Percentiles rank a stretch among this genome's conserved stretches.
phyloP scores from a whole-genome alignment of 495 filamentous ascomycete species.

The Xylaria sp. region DNA sequence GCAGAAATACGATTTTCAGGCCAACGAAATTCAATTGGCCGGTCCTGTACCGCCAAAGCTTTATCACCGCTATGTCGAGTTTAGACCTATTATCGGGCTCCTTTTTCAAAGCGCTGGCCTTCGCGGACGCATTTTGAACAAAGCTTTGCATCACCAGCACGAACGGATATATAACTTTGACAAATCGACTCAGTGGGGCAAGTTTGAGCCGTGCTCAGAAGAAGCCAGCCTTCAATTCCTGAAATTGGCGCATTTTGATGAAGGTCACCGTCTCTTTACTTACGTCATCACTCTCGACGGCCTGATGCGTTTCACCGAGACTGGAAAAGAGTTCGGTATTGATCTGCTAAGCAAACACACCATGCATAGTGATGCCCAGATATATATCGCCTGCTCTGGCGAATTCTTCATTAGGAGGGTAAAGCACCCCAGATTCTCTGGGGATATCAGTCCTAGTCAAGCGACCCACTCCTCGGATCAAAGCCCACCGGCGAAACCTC shows the following conservation, averaged over 20 bases:
- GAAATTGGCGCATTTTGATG: constrained; percentile 83
- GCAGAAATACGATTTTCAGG: constrained; percentile 89
- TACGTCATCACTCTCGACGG: constrained; percentile 91
- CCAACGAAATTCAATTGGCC: constrained; percentile 85
- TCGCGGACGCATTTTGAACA: constrained; percentile 78
- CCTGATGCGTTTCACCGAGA: constrained; percentile 88
- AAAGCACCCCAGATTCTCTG: constrained; percentile 33
- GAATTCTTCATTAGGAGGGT: constrained; percentile 88
- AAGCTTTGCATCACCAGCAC: constrained; percentile 90
- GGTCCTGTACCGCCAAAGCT: constrained; percentile 80
- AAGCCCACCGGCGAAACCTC: constrained; percentile 60
- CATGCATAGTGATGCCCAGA: constrained; percentile 90
- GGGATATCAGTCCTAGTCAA: constrained; percentile 32
- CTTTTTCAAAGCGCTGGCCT: constrained; percentile 85
- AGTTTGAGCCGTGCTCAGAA: constrained; percentile 54
- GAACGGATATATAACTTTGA: constrained; percentile 87
- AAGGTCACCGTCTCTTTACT: constrained; percentile 86
- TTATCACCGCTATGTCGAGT: constrained; percentile 92
- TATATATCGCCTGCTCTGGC: constrained; percentile 88
- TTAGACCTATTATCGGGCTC: constrained; percentile 84
- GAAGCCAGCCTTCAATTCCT: constrained; percentile 81
- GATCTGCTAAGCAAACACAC: constrained; percentile 92
- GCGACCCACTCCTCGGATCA: constrained; percentile 35
- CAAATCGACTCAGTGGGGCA: constrained; percentile 71
- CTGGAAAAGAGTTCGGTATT: constrained; percentile 91